Evolutionary conservation across 805 yeast species (phyloP), one percentile per base, ranked within the genome.

Genomic region (Ogataea kodamae): DNA sequence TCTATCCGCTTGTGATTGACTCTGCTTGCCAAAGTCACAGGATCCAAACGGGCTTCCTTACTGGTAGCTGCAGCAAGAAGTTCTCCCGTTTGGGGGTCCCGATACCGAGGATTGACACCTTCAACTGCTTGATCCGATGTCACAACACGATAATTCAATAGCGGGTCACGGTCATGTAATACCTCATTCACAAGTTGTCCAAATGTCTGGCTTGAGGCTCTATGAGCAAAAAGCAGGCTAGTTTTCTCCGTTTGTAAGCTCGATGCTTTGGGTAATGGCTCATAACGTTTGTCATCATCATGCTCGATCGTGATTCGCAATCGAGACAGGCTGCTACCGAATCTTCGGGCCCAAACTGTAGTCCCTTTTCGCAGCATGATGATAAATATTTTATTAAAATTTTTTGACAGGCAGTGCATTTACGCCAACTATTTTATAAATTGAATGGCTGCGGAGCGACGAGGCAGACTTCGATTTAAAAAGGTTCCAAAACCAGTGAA

Each of bases 11-110:
- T 49, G 30, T 77, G 67, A 25, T 72, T 73, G 8, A 70, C 67
- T 38, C 78, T 65, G 0, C 81, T 94, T 27, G 53, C 45, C 4
- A 76, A 38, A 0, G 95, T 85, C 14, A 61, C 60, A 0, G 74
- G 74, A 45, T 78, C 72, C 5, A 80, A 58, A 48, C 90, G 63
- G 9, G 77, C 75, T 35, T 72, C 78, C 33, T 61, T 62, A 19
- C 75, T 58, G 20, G 61, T 70, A 5, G 48, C 49, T 6, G 74
- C 79, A n/a, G 33, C 40, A 9, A 53, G 29, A 6, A 51, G 25
- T 25, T 57, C 55, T 5, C 61, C 63, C 1, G 62, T 56, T 20
- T 52, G 48, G 6, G 49, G 32, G 32, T 57, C 45, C 37, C 70
- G 55, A 39, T 45, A 62, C 26, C 50, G 47, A 4, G 61, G 53